Evolutionary conservation across 2,329 filamentous ascomycete genomes (phyloP).

Genomic region (Pestalotiopsis sp.): DNA sequence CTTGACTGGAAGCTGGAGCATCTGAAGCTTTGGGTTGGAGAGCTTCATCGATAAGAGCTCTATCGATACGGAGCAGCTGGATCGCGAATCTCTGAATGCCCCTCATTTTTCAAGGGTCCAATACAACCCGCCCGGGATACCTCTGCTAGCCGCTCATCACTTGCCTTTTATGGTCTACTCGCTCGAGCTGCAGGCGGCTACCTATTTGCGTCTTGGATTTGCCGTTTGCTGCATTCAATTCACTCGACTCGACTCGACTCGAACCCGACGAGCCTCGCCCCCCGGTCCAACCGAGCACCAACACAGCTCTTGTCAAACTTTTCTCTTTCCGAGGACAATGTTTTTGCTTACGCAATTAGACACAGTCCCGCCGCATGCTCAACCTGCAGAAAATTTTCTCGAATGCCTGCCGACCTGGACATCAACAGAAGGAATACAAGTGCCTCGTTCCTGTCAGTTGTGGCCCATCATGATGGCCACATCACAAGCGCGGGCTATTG

Average conservation of each 20-base stretch:
- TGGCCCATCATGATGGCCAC: no score
- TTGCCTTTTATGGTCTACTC: background rate
- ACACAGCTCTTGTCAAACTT: background rate
- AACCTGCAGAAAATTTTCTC: no score
- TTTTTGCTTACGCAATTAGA: no score
- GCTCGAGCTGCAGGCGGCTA: background rate
- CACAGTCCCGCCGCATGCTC: no score
- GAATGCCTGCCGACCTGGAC: no score
- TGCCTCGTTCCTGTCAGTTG: no score
- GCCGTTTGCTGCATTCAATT: background rate
- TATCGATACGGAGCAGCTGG: constrained; percentile 6
- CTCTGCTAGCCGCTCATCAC: background rate
- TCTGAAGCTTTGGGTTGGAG: background rate
- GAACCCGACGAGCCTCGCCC: background rate
- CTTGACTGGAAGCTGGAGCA: background rate
- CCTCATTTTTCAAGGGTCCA: constrained; percentile 15
- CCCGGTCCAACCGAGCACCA: background rate
- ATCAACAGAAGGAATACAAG: no score
- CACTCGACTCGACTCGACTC: background rate
- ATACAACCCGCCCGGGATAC: constrained; percentile 16
- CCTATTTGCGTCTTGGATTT: background rate
- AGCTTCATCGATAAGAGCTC: constrained; percentile 13
- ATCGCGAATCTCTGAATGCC: constrained; percentile 22
- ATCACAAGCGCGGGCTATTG: no score
- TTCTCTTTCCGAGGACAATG: no score